A percentile compares a stretch with the other conserved stretches of the same genome.
phyloP scores from a whole-genome alignment of 1,139 yeast species.

The Pichia norvegensis region DNA sequence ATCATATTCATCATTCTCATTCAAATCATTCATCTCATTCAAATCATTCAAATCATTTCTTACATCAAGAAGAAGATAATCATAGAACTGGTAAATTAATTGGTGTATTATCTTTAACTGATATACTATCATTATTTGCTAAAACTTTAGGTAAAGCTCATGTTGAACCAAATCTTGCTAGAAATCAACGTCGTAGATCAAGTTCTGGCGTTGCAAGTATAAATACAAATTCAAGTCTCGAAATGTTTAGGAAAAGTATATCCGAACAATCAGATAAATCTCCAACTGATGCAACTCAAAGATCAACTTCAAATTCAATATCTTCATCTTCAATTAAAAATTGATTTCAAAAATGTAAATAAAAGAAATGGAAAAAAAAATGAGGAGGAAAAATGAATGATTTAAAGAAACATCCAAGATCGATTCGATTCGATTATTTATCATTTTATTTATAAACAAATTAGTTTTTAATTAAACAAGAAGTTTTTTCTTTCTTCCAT shows the following conservation, averaged over 20 bases:
- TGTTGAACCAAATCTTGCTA: constrained; percentile 75
- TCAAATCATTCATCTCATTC: constrained; percentile 6
- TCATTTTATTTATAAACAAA: too few relatives aligned
- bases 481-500: too few relatives aligned
- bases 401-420: too few relatives aligned
- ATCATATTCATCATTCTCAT: constrained; percentile 8
- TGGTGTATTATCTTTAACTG: constrained; percentile 89
- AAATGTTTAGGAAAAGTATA: constrained; percentile 29
- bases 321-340: not conserved
- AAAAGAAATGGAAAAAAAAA: too few relatives aligned
- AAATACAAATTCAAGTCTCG: constrained; percentile 27
- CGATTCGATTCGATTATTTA: too few relatives aligned
- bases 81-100: constrained; percentile 63
- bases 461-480: too few relatives aligned
- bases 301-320: not conserved
- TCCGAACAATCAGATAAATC: constrained; percentile 11
- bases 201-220: constrained; percentile 32
- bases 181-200: constrained; percentile 79
- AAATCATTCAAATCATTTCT: constrained; percentile 4
- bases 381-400: too few relatives aligned
- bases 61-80: constrained; percentile 10
- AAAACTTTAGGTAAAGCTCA: constrained; percentile 52
- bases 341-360: too few relatives aligned
- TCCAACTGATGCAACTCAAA: not conserved
- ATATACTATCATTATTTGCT: constrained; percentile 74